Percentiles rank a stretch among this genome's conserved stretches.
Evolutionary conservation across 208 protist species (phyloP).

Genomic region (Wallacemonas rigidus): DNA sequence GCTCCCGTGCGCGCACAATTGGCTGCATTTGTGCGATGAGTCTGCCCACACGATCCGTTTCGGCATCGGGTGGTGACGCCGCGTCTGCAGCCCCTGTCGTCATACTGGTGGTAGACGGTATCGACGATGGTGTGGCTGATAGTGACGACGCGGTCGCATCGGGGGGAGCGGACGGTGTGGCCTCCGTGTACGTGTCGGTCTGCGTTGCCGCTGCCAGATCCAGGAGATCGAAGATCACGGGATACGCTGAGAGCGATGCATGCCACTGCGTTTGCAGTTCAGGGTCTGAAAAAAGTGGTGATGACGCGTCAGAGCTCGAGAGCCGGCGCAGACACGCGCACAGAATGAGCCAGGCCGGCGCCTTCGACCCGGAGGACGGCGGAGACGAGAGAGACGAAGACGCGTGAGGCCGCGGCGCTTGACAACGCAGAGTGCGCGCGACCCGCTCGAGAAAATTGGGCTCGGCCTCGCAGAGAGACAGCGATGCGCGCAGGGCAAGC

Average conservation of each 20-base stretch:
- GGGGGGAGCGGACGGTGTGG: too few species aligned
- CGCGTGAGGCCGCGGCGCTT: too few species aligned
- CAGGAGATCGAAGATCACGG: conserved; percentile 18
- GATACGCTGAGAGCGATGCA: conserved; percentile 22
- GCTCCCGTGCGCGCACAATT: conserved; percentile 1
- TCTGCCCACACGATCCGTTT: neutral
- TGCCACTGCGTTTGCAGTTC: conserved; percentile 16
- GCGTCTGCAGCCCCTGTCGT: too few species aligned
- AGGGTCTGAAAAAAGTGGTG: neutral
- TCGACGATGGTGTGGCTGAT: too few species aligned
- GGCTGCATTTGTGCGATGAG: conserved; percentile 22
- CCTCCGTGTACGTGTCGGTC: too few species aligned
- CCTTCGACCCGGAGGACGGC: too few species aligned
- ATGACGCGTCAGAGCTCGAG: neutral
- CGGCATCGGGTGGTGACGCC: neutral
- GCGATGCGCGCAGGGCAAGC: neutral
- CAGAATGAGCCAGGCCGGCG: neutral
- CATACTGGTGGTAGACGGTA: too few species aligned
- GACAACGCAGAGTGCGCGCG: neutral
- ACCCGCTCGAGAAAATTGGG: neutral
- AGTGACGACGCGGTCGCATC: too few species aligned
- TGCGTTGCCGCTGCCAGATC: neutral
- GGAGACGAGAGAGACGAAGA: too few species aligned
- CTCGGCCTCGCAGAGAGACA: neutral
- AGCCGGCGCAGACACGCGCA: neutral